Base-by-base conservation (phyloP, 2,329 filamentous ascomycete species). In the Massarina eburnea region DNA sequence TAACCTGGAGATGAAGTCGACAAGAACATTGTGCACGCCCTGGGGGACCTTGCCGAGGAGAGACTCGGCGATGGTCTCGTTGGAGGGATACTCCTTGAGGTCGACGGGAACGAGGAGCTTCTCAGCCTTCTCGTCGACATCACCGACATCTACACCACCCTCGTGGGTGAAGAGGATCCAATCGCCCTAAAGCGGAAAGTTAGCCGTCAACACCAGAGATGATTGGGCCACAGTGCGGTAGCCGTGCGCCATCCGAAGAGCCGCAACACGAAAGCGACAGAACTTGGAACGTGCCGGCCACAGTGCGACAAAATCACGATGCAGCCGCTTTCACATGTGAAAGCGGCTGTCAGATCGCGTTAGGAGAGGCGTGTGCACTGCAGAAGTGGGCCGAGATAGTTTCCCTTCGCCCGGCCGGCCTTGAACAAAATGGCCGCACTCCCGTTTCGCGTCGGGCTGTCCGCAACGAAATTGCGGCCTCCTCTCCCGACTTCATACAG, bases 131-230 rank as follows among this genome's bases (percentile, higher is more conserved):
- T 85, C 91, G 68, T 99, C 94, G 59, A 99, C 94, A 84, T 99
- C 94, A 73, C 94, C 94, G 65, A 99, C 94, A 76, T 99, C 94
- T 61, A 99, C 91, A 88, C 94, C 94, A 81, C 94, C 94, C 78
- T 99, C 94, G 78, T 99, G 91, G 67, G 92, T 96, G 82, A 99
- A 99, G 70, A 99, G 89, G 71, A 99, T 96, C 91, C 91, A 97
- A 77, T 99, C 94, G 70, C 94, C 94, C 94, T 97, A 72, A 52
- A 53, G 48, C 51, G 55, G 51, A 55, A 49, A 40, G 61, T 70
- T 58, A 73, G 71, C 54, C 33, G 46, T 38, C 21, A 35, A 60
- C 46, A 56, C 41, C 54, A 45, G 48, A 51, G 26, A 41, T 62
- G 60, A 66, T 64, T 62, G 64, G 62, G 46, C 41, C 47, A 38